phyloP scores from a whole-genome alignment of 495 filamentous ascomycete species.

The Darksidea phi region DNA sequence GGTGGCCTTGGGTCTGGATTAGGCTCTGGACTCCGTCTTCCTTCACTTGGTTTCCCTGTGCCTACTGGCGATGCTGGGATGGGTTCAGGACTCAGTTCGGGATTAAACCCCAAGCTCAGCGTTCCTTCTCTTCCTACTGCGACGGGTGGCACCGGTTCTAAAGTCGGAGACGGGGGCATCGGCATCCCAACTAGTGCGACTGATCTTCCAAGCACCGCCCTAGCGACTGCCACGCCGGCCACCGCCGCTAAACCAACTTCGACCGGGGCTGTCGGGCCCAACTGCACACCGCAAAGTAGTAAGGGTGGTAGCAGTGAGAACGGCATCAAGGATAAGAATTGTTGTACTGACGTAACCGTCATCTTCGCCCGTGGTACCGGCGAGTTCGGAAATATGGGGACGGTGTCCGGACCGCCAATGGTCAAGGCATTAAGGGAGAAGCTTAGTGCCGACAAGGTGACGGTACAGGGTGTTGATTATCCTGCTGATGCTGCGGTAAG shows the following conservation, averaged over 20 bases:
- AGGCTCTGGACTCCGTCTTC: not conserved
- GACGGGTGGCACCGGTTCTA: not conserved
- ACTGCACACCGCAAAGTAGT: constrained; percentile 10
- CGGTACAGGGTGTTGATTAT: constrained; percentile 60
- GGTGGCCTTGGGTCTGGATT: no score
- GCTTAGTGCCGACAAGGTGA: constrained; percentile 44
- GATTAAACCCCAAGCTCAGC: not conserved
- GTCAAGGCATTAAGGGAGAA: constrained; percentile 48
- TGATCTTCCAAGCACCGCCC: not conserved
- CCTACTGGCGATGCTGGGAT: not conserved
- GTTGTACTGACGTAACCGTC: constrained; percentile 47
- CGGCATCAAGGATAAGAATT: constrained; percentile 15
- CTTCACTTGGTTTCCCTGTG: not conserved
- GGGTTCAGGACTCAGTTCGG: not conserved
- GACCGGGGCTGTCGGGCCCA: not conserved
- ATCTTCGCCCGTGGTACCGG: constrained; percentile 61
- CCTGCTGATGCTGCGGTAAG: constrained; percentile 45
- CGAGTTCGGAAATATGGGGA: constrained; percentile 58
- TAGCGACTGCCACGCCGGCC: not conserved
- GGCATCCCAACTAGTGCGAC: not conserved
- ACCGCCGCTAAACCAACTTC: not conserved
- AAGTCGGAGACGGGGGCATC: no score
- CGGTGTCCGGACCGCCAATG: constrained; percentile 57
- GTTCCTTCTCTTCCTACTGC: constrained; percentile 1
- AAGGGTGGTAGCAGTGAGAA: constrained; percentile 9